Base-by-base conservation (phyloP, 208 protist species). In the Blastocrithidia nonstop region DNA sequence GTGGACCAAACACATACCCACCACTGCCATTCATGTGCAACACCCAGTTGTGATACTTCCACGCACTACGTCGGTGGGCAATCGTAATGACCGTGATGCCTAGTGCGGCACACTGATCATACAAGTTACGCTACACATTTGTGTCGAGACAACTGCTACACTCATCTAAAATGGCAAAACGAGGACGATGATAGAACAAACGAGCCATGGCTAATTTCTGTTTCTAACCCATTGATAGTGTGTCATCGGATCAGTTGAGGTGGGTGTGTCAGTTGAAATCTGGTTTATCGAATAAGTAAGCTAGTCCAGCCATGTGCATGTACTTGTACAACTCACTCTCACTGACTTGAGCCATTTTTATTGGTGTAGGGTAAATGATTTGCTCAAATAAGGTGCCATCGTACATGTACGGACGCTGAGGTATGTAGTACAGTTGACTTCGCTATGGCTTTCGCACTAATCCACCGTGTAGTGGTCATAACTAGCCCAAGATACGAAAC, bases 111-210 rank as follows among this genome's bases (percentile, higher is more conserved):
- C 81, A 94, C 41, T 54, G 45, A 23, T 57, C 41, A 57, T 94
- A 94, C 6, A 90, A 50, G 26, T 65, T 46, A 37, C 55, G 28
- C 58, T 92, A 79, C 28, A 79, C 64, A 13, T 87, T 73, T 17
- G 71, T 41, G 50, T 79, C 70, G 39, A 94, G 54, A 15, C 70
- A 59, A 36, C 68, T 83, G 52, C 75, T 94, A 69, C 82, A 89
- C 59, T 94, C 86, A 48, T 94, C 86, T 4, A 94, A 60, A 46
- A 94, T 89, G 27, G 86, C 86, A 48, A 85, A 94, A 15, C 63
- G 61, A 7, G 86, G 86, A 20, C 65, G 55, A 59, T 94, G 86
- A 46, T 78, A 92, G 40, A 91, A 92, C 7, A 94, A 58, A 28
- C 86, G 66, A 11, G 86, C 86, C 50, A 94, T 80, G 15, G 82